These are phyloP conservation scores for Gossypium herbaceum DNA, from an alignment of 345 rosid species.

Conservation along the genomic window DNA sequence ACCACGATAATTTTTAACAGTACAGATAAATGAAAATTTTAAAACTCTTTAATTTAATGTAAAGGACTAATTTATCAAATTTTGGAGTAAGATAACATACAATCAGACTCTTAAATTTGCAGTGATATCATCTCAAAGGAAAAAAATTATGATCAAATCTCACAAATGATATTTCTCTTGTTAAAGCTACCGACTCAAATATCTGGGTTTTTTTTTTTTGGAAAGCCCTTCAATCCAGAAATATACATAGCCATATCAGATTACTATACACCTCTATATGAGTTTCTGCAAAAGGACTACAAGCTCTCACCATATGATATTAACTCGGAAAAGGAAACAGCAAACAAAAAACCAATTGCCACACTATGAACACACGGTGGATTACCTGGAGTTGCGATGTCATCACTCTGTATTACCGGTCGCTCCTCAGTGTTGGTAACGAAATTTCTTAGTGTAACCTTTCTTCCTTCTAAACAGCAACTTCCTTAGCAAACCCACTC, in stretches of 20 bases:
- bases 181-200: slow-evolving; percentile 12
- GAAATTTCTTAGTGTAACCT: slow-evolving; percentile 50
- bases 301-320: background rate
- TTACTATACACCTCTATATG: background rate
- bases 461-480: slow-evolving; percentile 67
- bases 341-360: background rate
- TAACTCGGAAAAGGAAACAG: background rate
- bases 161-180: background rate
- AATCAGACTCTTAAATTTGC: background rate
- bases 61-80: too few species aligned
- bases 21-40: too few species aligned
- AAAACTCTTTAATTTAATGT: too few species aligned
- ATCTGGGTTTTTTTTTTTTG: background rate
- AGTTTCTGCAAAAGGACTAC: slow-evolving; percentile 6
- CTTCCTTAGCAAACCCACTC: slow-evolving; percentile 57
- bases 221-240: slow-evolving; percentile 1
- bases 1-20: too few species aligned
- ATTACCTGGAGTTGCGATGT: background rate
- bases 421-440: slow-evolving; percentile 22
- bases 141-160: background rate
- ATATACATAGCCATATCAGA: background rate
- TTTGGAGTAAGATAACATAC: background rate
- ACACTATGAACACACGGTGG: slow-evolving; percentile 2
- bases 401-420: background rate
- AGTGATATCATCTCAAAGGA: background rate